Conservation (phyloP, 2,329 filamentous ascomycete species). For the Sporothrix pseudoabietina region DNA sequence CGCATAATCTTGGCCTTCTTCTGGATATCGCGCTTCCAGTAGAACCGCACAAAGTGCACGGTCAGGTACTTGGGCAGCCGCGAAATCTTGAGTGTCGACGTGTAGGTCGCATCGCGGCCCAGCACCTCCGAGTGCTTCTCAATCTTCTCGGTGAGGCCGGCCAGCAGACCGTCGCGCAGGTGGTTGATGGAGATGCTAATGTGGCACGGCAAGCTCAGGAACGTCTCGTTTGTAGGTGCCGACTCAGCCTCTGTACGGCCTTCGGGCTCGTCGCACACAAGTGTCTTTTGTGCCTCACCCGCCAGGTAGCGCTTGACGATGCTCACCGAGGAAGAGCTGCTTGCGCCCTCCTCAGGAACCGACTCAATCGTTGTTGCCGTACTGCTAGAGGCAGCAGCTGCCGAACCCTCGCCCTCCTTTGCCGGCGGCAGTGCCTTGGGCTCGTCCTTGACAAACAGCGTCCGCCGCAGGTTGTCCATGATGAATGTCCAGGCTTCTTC, state of each 20-base stretch:
- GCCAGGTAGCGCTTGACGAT: constrained; percentile 92
- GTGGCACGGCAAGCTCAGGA: constrained; percentile 94
- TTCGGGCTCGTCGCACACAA: constrained; percentile 80
- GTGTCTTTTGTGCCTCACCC: constrained; percentile 74
- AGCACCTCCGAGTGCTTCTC: constrained; percentile 84
- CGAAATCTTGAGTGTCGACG: constrained; percentile 86
- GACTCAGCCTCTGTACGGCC: constrained; percentile 76
- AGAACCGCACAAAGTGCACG: constrained; percentile 97
- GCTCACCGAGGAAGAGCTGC: constrained; percentile 45
- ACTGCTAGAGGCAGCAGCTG: constrained; percentile 34
- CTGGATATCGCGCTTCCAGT: constrained; percentile 92
- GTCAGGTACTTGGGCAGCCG: constrained; percentile 93
- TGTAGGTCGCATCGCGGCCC: constrained; percentile 79
- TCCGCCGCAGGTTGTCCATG: constrained; percentile 76
- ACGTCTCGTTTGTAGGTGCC: constrained; percentile 68
- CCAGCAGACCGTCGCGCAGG: constrained; percentile 81
- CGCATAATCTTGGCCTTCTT: constrained; percentile 99
- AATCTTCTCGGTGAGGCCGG: constrained; percentile 81
- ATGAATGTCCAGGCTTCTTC: constrained; percentile 99
- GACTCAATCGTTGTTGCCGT: constrained; percentile 45
- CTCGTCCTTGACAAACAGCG: constrained; percentile 66
- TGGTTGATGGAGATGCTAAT: constrained; percentile 88
- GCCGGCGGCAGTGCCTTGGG: constrained; percentile 34
- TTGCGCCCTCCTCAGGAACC: neutral
- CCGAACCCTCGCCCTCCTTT: neutral